Evolutionary conservation across 1,284 basidiomycete genomes (phyloP).

Genomic region (Leucoagaricus sp.): DNA sequence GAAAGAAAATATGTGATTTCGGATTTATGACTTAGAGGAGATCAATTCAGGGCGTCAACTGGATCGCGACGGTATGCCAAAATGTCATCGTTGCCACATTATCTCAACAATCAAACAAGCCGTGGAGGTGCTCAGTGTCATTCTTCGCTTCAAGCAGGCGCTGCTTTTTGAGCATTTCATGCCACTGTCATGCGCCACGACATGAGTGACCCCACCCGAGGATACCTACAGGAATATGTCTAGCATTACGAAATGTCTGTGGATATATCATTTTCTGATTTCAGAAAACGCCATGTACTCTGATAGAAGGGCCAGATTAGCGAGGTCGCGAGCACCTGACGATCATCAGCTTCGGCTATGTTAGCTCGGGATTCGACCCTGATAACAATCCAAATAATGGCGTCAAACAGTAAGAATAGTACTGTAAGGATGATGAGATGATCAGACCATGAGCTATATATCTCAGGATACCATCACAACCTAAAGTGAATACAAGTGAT

Average conservation of each 20-base stretch:
- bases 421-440: not conserved
- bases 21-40: not conserved
- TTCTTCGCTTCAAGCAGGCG: not conserved
- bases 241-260: too few relatives aligned
- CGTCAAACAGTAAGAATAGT: not conserved
- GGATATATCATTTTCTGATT: too few relatives aligned
- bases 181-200: not conserved
- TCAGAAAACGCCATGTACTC: too few relatives aligned
- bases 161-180: not conserved
- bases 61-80: slow-evolving; percentile 4
- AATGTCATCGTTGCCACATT: slow-evolving; percentile 11
- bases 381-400: too few relatives aligned
- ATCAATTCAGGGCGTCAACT: not conserved
- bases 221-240: too few relatives aligned
- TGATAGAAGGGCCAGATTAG: too few relatives aligned
- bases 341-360: too few relatives aligned
- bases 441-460: not conserved
- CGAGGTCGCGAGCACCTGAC: too few relatives aligned
- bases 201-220: not conserved
- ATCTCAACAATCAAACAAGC: slow-evolving; percentile 1
- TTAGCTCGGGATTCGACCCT: too few relatives aligned
- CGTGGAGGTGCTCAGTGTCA: not conserved
- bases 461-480: slow-evolving; percentile 3
- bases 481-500: not conserved
- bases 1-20: not conserved